Conservation (phyloP, 1,284 basidiomycete genomes). For the Lignosus rhinocerotis region DNA sequence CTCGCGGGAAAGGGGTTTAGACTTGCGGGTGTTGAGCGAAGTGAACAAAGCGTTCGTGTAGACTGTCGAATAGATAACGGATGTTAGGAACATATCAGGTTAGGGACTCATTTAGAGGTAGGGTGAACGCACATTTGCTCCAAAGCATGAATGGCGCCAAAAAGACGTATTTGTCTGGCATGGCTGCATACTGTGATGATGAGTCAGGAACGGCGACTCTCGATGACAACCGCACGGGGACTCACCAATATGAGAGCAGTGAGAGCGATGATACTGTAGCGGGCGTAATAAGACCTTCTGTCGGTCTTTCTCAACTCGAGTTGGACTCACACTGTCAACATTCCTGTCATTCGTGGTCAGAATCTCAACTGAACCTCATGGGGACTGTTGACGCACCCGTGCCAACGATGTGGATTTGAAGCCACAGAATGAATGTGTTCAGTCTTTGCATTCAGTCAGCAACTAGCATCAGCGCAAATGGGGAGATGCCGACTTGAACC, state of each 20-base stretch:
- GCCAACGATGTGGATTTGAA: slow-evolving; percentile 28
- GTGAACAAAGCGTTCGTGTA: slow-evolving; percentile 43
- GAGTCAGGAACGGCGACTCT: not conserved
- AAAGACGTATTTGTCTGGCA: slow-evolving; percentile 41
- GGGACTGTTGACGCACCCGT: slow-evolving; percentile 12
- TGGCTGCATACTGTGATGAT: slow-evolving; percentile 34
- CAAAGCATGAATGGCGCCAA: slow-evolving; percentile 40
- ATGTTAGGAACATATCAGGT: not conserved
- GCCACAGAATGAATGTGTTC: slow-evolving; percentile 15
- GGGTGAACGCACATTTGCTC: slow-evolving; percentile 34
- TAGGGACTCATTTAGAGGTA: not conserved
- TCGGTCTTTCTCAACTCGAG: too few relatives aligned
- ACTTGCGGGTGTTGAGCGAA: slow-evolving; percentile 15
- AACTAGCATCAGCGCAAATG: not conserved
- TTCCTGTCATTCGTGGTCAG: not conserved
- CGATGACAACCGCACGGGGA: not conserved
- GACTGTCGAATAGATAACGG: slow-evolving; percentile 27
- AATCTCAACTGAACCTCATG: too few relatives aligned
- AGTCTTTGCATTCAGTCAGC: slow-evolving; percentile 7
- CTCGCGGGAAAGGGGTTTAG: not conserved
- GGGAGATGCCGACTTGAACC: not conserved
- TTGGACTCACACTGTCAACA: slow-evolving; percentile 7
- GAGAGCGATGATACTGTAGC: not conserved
- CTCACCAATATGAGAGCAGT: not conserved
- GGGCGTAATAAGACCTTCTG: too few relatives aligned